Evolutionary conservation across 108 stramenopile genomes (phyloP), one percentile per base, ranked within the genome.

Genomic region (Conticribra guillardii): DNA sequence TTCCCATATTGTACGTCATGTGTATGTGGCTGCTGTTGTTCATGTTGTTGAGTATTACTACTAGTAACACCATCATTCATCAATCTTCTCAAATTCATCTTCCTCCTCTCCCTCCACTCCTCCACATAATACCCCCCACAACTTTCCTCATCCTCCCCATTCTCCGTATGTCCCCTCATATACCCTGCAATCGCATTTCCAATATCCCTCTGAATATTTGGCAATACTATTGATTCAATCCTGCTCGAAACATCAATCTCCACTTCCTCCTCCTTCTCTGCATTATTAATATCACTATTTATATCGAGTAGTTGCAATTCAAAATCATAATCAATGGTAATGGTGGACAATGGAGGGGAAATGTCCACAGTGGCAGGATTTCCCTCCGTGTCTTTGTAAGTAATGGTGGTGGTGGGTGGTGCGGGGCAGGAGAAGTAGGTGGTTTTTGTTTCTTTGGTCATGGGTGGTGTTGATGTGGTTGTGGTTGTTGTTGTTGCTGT

Each of bases 341-440:
- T 50, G 8, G 31, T 50, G 21, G 72, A 61, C 54, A 58, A n/a
- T 17, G 53, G 64, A 24, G 72, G 48, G 30, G 53, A 22, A 24
- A 64, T 52, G 16, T 52, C 44, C 21, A 64, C 23, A 2, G 34
- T 26, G 22, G 55, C 16, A 32, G 54, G 30, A 23, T 29, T 47
- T 48, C 72, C 72, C 32, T 64, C 27, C 1, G 34, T 31, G 34
- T 62, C 60, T 54, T 46, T 5, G n/a, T 30, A 32, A 0, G 45
- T 5, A 0, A 67, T 47, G 1, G 34, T 62, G 37, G 37, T 2
- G 0, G 60, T 19, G 14, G 52, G 15, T 22, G 70, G 70, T 7
- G 70, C 50, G 4, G 70, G 70, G 51, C 70, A 71, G 44, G 70
- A 71, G 52, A 18, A 71, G 60, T 71, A 71, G 24, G 60, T 54